Evolutionary conservation across 371 early-diverging fungal species (phyloP).

Genomic region (Mucor racemosus): DNA sequence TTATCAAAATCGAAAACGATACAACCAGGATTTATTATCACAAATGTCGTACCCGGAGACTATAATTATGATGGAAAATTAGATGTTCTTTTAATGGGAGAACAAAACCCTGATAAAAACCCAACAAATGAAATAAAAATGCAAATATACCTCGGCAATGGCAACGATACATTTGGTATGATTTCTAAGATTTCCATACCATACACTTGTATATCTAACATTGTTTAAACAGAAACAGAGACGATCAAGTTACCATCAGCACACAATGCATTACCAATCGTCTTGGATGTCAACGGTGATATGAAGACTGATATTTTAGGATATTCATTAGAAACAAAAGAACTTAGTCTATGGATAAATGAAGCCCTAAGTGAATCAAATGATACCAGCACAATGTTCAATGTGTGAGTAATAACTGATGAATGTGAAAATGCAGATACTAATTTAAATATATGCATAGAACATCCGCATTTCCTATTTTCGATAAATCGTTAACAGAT

Average conservation of each 20-base stretch:
- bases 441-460: conserved; percentile 18
- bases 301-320: conserved; percentile 84
- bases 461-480: conserved; percentile 31
- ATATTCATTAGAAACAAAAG: conserved; percentile 49
- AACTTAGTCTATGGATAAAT: conserved; percentile 65
- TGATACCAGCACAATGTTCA: conserved; percentile 33
- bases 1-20: conserved; percentile 10
- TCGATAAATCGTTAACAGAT: conserved; percentile 29
- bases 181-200: neutral
- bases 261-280: conserved; percentile 72
- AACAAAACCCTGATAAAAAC: conserved; percentile 39
- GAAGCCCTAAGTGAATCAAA: conserved; percentile 23
- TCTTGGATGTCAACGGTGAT: conserved; percentile 79
- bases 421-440: neutral
- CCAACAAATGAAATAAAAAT: conserved; percentile 60
- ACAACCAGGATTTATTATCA: conserved; percentile 58
- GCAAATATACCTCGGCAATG: conserved; percentile 76
- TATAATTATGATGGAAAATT: conserved; percentile 86
- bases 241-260: conserved; percentile 60
- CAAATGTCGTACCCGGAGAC: conserved; percentile 83
- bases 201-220: neutral
- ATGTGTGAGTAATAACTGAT: conserved; percentile 36
- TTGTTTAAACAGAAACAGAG: conserved; percentile 35
- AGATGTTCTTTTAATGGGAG: conserved; percentile 81
- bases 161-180: conserved; percentile 66